Evolutionary conservation across 192 early-diverging fungal species (phyloP).

Genomic region (Backusella westeae): DNA sequence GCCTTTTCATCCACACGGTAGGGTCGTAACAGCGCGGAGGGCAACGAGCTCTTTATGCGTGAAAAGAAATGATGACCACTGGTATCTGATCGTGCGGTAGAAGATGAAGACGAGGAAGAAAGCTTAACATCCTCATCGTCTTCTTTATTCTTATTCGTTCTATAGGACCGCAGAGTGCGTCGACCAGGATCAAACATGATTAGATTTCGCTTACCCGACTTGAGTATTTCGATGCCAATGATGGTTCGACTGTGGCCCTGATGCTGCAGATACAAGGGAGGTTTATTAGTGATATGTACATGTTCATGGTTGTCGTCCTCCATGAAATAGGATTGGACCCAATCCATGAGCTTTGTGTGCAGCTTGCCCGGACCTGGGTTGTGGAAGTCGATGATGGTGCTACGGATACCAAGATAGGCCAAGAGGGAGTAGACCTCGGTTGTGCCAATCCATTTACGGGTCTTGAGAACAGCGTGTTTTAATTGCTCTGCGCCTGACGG

Average conservation of each 20-base stretch:
- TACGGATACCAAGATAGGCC: conserved; percentile 51
- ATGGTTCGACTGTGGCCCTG: conserved; percentile 68
- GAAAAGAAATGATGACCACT: neutral
- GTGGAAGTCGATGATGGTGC: conserved; percentile 67
- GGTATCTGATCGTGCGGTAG: neutral
- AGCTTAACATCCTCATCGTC: neutral
- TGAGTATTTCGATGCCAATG: conserved; percentile 56
- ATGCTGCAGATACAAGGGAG: conserved; percentile 71
- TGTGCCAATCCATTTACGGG: conserved; percentile 71
- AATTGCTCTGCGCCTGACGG: conserved; percentile 53
- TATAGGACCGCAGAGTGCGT: conserved; percentile 15
- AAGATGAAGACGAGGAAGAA: neutral
- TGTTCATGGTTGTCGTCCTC: neutral
- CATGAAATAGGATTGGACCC: conserved; percentile 59
- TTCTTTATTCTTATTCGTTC: neutral
- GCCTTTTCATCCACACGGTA: conserved; percentile 26
- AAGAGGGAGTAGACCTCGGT: conserved; percentile 66
- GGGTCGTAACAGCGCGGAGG: conserved; percentile 20
- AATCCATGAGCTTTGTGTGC: conserved; percentile 55
- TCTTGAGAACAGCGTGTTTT: conserved; percentile 47
- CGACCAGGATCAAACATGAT: conserved; percentile 65
- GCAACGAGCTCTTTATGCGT: neutral
- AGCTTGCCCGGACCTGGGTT: conserved; percentile 48
- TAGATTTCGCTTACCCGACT: conserved; percentile 38
- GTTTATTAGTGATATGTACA: conserved; percentile 43